phyloP scores from a whole-genome alignment of 2,329 filamentous ascomycete species.

The Podosphaera aphanis region DNA sequence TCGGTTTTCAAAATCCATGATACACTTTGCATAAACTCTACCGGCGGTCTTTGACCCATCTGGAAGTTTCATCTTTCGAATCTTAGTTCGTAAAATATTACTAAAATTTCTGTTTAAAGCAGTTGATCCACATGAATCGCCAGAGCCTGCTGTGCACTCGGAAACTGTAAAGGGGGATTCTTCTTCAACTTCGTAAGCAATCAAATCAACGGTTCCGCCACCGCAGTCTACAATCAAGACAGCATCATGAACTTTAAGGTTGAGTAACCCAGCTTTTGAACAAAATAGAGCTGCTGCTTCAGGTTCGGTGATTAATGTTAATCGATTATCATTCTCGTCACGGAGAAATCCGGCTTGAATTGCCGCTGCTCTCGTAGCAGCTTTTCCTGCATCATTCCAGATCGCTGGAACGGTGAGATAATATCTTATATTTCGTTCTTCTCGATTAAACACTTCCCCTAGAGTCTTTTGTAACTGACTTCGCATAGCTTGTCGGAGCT shows the following conservation, averaged over 20 bases:
- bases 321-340: conserved; percentile 89
- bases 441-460: conserved; percentile 90
- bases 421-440: conserved; percentile 94
- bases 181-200: conserved; percentile 95
- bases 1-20: conserved; percentile 99
- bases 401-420: conserved; percentile 97
- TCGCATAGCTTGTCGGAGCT: conserved; percentile 90
- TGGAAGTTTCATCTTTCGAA: conserved; percentile 95
- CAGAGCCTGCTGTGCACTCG: conserved; percentile 89
- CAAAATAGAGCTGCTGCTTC: conserved; percentile 96
- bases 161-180: conserved; percentile 92
- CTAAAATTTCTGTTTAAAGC: conserved; percentile 95
- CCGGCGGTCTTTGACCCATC: conserved; percentile 95
- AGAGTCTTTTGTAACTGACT: conserved; percentile 87
- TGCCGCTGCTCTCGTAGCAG: conserved; percentile 79
- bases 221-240: conserved; percentile 95
- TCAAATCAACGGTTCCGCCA: conserved; percentile 95
- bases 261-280: conserved; percentile 84
- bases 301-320: conserved; percentile 87
- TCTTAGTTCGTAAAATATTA: conserved; percentile 92
- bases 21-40: conserved; percentile 95
- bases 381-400: conserved; percentile 97
- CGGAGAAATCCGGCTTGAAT: conserved; percentile 92
- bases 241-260: conserved; percentile 96
- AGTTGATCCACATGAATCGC: conserved; percentile 95